Base-by-base conservation (phyloP, 2,329 filamentous ascomycete species). In the Microsporum audouinii region DNA sequence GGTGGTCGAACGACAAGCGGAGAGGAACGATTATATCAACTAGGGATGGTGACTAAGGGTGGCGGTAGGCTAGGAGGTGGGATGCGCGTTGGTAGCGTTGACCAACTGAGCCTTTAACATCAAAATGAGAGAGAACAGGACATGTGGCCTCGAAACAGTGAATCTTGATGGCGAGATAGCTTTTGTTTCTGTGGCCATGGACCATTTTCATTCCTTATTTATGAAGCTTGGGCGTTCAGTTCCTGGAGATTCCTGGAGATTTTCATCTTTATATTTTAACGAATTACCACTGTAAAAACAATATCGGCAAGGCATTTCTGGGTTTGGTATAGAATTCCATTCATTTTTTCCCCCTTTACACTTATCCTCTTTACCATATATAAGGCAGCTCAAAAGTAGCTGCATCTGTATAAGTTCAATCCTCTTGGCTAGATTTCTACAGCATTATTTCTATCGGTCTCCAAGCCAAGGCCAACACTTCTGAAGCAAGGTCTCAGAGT, bases 11-110 rank as follows among this genome's bases (percentile, higher is more conserved):
- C 75, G 27, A 72, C 75, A 8, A 71, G 67, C 14, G 78, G 78
- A 0, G 78, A 80, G 67, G 78, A 80, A 63, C 72, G 76, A 57
- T 78, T 79, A 61, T 79, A 79, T 61, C 71, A 75, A 6, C 64
- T 80, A 5, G 77, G 78, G 2, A 74, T 79, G 72, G 77, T 79
- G 27, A 77, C 75, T 3, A 77, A 73, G 61, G 74, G 72, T 5
- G 74, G 74, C 49, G 76, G 73, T 38, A 67, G 75, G 57, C 66
- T 75, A 53, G 76, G 73, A 6, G 75, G 72, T 14, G 71, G 72
- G 59, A 73, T 71, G 23, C 66, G 76, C 62, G 75, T 78, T 6
- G 75, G 75, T 45, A 80, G 78, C 65, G 71, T 79, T 64, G 78
- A 80, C 68, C 75, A 78, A 66, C 67, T 80, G 68, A 80, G 78